A percentile compares a stretch with the other conserved stretches of the same genome.
Evolutionary conservation across 768 basidiomycete species (phyloP).

Genomic region (Pleurotus citrinopileatus): DNA sequence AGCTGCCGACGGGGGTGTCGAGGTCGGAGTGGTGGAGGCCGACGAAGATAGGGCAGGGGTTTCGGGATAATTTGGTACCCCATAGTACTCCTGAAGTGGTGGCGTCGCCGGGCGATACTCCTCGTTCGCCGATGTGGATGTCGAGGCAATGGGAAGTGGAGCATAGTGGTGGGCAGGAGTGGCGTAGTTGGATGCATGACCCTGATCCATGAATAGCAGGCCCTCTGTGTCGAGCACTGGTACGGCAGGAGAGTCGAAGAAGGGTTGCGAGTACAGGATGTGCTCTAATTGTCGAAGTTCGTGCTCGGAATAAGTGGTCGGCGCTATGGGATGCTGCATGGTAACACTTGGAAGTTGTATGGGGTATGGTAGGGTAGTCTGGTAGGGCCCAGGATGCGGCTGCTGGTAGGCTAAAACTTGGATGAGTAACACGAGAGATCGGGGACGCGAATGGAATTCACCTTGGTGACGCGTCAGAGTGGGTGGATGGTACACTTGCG

Average conservation of each 20-base stretch:
- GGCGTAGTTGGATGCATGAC: background rate
- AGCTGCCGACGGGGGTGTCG: conserved; percentile 5
- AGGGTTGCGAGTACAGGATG: background rate
- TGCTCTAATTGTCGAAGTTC: background rate
- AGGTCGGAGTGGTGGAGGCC: conserved; percentile 10
- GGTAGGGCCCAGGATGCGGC: background rate
- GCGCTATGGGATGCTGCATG: background rate
- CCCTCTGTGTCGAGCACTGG: background rate
- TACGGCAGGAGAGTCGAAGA: background rate
- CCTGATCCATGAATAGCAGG: background rate
- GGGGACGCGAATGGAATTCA: background rate
- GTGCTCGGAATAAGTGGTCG: background rate
- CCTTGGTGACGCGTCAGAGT: background rate
- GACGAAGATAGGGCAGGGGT: conserved; percentile 9
- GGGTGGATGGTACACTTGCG: background rate
- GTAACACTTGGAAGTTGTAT: background rate
- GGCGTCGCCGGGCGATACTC: background rate
- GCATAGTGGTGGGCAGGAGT: background rate
- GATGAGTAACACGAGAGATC: background rate
- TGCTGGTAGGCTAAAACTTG: background rate
- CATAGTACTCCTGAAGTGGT: background rate
- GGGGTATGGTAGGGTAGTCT: background rate
- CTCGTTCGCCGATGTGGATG: background rate
- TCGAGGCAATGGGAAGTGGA: background rate
- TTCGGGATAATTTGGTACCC: background rate